Conservation (phyloP, 345 rosid species). For the Gossypium rotundifolium region DNA sequence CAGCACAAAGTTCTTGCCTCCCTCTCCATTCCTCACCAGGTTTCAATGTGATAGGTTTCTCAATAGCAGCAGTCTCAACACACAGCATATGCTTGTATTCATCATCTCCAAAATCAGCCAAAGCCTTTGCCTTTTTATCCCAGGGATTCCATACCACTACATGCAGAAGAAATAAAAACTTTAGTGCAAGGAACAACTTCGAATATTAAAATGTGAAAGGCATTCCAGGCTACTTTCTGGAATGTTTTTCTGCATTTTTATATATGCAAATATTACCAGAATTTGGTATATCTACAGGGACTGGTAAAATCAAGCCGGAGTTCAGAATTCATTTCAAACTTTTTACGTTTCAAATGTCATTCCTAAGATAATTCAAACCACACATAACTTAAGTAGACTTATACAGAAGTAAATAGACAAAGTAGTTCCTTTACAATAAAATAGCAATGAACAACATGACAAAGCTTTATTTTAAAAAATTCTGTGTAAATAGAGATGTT, state of each 20-base stretch:
- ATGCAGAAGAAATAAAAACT: slow-evolving; percentile 5
- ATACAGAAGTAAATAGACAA: too few species aligned
- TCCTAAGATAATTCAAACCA: too few species aligned
- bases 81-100: slow-evolving; percentile 95
- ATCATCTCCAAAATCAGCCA: slow-evolving; percentile 88
- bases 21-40: slow-evolving; percentile 98
- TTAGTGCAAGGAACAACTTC: not conserved
- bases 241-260: not conserved
- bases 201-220: not conserved
- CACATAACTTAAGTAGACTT: too few species aligned
- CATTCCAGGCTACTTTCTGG: not conserved
- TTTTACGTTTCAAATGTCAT: too few species aligned
- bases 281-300: not conserved
- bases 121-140: slow-evolving; percentile 86
- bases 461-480: not conserved
- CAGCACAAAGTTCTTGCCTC: slow-evolving; percentile 79
- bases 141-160: slow-evolving; percentile 99
- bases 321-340: not conserved
- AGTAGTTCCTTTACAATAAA: too few species aligned
- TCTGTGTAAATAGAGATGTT: too few species aligned
- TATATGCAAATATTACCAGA: not conserved
- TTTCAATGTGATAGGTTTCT: slow-evolving; percentile 74
- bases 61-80: slow-evolving; percentile 84
- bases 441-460: not conserved
- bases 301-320: not conserved